phyloP scores from a whole-genome alignment of 2,329 filamentous ascomycete genomes.

The Hyphodiscus sp. region DNA sequence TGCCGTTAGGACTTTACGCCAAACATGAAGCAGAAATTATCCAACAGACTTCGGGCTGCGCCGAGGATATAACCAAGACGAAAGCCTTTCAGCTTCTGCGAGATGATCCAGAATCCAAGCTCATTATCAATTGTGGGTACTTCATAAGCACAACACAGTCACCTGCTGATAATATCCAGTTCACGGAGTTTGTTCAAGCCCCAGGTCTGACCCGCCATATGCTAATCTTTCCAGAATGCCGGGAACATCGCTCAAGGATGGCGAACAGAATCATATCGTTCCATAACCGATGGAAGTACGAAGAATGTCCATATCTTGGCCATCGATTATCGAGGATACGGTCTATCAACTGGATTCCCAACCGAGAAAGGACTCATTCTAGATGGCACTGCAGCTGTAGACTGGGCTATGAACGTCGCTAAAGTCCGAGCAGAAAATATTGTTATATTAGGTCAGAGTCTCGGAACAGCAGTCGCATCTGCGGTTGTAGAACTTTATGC shows the following conservation, averaged over 20 bases:
- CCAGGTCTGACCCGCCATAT: not conserved
- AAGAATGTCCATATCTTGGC: constrained; percentile 73
- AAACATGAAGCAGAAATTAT: constrained; percentile 61
- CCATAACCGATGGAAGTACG: constrained; percentile 63
- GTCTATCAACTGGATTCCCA: constrained; percentile 71
- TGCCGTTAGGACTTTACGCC: constrained; percentile 71
- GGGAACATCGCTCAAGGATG: constrained; percentile 76
- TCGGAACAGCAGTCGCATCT: constrained; percentile 78
- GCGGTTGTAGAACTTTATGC: constrained; percentile 68
- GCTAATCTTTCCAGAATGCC: constrained; percentile 55
- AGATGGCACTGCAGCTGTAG: constrained; percentile 67
- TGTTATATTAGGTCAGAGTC: constrained; percentile 76
- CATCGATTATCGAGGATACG: constrained; percentile 88
- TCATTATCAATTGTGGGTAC: constrained; percentile 57
- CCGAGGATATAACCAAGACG: constrained; percentile 47
- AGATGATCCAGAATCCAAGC: constrained; percentile 54
- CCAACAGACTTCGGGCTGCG: constrained; percentile 35
- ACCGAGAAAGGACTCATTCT: constrained; percentile 74
- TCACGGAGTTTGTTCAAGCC: constrained; percentile 48
- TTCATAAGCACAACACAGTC: not conserved
- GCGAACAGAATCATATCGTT: constrained; percentile 71
- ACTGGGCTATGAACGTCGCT: constrained; percentile 62
- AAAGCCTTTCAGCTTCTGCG: constrained; percentile 55
- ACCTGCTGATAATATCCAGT: constrained; percentile 36
- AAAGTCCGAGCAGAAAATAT: constrained; percentile 65